A percentile compares a stretch with the other conserved stretches of the same genome.
phyloP scores from a whole-genome alignment of 1,284 basidiomycete species.

The Boletellus deceptivus region DNA sequence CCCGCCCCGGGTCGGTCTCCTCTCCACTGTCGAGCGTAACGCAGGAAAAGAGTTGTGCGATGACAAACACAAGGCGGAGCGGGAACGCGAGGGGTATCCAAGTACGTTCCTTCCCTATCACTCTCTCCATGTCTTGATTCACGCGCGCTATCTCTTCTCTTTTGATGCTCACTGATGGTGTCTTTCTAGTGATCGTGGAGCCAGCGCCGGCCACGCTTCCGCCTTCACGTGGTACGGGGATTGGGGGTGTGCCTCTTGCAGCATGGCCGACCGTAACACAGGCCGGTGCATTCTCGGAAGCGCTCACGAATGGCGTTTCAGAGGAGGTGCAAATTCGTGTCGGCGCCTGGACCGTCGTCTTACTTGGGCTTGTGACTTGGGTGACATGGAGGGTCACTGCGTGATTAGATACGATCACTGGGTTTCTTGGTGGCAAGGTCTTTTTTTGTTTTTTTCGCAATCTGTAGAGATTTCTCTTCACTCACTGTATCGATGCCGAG shows the following conservation, averaged over 20 bases:
- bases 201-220: constrained; percentile 25
- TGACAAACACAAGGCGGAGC: constrained; percentile 23
- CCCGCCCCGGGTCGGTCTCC: constrained; percentile 65
- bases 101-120: constrained; percentile 12
- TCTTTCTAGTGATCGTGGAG: constrained; percentile 22
- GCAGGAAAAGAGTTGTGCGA: constrained; percentile 35
- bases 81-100: constrained; percentile 22
- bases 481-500: not conserved
- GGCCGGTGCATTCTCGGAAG: constrained; percentile 1
- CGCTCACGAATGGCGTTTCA: constrained; percentile 18
- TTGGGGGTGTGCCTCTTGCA: constrained; percentile 31
- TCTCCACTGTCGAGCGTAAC: constrained; percentile 61
- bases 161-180: no score
- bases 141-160: no score
- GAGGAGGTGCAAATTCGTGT: constrained; percentile 7
- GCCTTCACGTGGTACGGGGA: constrained; percentile 20
- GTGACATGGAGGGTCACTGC: constrained; percentile 15
- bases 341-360: constrained; percentile 14
- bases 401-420: not conserved
- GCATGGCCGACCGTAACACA: constrained; percentile 15
- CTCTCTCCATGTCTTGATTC: not conserved
- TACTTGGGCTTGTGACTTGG: constrained; percentile 18
- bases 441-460: not conserved
- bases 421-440: no score
- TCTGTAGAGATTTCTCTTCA: no score